These are phyloP conservation scores for Cordyceps cicadae DNA, from an alignment of 2,329 filamentous ascomycete species.

Conservation along the genomic window DNA sequence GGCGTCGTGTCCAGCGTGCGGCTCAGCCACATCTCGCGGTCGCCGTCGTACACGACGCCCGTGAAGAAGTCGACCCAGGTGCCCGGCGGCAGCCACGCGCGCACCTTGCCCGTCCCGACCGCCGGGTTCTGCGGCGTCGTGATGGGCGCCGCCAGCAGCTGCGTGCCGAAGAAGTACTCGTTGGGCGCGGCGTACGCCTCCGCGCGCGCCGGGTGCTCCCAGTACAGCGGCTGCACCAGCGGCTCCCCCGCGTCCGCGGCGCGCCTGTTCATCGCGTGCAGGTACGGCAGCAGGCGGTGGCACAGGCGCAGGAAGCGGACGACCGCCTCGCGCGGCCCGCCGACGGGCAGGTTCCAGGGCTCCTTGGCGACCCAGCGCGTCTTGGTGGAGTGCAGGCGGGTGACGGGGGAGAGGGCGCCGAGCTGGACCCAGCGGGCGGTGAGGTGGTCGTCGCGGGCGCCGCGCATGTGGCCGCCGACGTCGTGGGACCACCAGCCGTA, in stretches of 20 bases:
- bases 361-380: conserved; percentile 53
- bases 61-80: conserved; percentile 51
- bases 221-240: conserved; percentile 55
- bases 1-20: conserved; percentile 42
- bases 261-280: conserved; percentile 48
- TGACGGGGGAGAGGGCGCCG: conserved; percentile 47
- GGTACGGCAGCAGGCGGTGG: conserved; percentile 51
- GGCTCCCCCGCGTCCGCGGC: conserved; percentile 39
- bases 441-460: conserved; percentile 45
- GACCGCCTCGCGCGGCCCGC: conserved; percentile 37
- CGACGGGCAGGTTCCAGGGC: conserved; percentile 46
- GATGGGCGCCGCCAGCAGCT: conserved; percentile 49
- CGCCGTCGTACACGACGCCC: conserved; percentile 48
- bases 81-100: conserved; percentile 49
- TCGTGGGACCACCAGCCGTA: conserved; percentile 59
- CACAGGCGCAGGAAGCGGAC: conserved; percentile 43
- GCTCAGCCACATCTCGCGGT: conserved; percentile 42
- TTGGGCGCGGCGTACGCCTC: conserved; percentile 50
- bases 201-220: conserved; percentile 43
- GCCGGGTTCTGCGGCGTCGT: conserved; percentile 38
- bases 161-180: conserved; percentile 50
- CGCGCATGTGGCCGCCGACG: conserved; percentile 49
- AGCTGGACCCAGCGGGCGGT: conserved; percentile 49
- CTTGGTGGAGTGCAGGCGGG: conserved; percentile 48
- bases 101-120: conserved; percentile 39